These are phyloP conservation scores for Fusarium sp. DNA, from an alignment of 2,329 filamentous ascomycete genomes.

Conservation along the genomic window DNA sequence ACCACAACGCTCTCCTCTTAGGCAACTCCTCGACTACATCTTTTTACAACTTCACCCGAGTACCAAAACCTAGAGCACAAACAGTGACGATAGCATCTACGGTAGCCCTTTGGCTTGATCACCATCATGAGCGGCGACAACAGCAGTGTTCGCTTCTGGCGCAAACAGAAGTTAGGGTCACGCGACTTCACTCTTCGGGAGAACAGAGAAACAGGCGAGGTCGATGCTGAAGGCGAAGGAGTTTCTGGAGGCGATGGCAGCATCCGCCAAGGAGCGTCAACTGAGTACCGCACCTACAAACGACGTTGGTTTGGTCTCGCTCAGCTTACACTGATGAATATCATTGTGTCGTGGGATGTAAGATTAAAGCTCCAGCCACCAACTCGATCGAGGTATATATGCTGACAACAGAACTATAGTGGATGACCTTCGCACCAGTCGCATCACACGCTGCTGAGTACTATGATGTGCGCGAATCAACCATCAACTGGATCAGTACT, in stretches of 20 bases:
- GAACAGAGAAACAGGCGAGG: constrained; percentile 40
- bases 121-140: constrained; percentile 43
- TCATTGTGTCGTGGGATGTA: constrained; percentile 96
- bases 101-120: constrained; percentile 15
- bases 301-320: constrained; percentile 89
- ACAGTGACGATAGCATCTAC: constrained; percentile 21
- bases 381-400: constrained; percentile 14
- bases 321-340: constrained; percentile 88
- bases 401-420: constrained; percentile 60
- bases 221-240: constrained; percentile 41
- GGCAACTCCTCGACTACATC: neutral
- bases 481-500: constrained; percentile 94
- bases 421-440: constrained; percentile 92
- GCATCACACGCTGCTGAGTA: constrained; percentile 80
- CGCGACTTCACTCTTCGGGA: constrained; percentile 50
- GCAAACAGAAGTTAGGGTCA: constrained; percentile 50
- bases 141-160: constrained; percentile 48
- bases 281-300: constrained; percentile 74
- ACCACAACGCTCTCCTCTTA: constrained; percentile 5
- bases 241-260: constrained; percentile 44
- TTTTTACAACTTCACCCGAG: neutral
- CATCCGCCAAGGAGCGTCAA: constrained; percentile 48
- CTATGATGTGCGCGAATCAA: constrained; percentile 79
- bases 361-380: constrained; percentile 57
- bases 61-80: constrained; percentile 1